These are phyloP conservation scores for Peronospora belbahrii DNA, from an alignment of 352 stramenopile species.

Conservation along the genomic window DNA sequence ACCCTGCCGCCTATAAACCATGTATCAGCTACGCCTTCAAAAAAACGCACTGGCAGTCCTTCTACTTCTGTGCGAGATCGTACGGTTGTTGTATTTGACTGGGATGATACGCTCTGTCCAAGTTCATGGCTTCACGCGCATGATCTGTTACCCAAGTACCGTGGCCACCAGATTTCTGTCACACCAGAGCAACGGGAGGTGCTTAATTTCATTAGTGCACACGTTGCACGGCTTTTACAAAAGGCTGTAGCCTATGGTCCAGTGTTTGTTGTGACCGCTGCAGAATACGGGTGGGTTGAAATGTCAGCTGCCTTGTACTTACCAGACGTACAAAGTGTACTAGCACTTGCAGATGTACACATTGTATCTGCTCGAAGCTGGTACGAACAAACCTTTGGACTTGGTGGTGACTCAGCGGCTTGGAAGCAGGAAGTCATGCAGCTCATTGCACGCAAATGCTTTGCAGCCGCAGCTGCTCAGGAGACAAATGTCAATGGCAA, in stretches of 20 bases:
- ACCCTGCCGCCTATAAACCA: conserved; percentile 29
- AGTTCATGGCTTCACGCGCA: conserved; percentile 80
- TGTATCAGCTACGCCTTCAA: conserved; percentile 5
- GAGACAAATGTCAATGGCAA: neutral
- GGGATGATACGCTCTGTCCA: conserved; percentile 84
- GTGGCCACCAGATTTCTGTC: conserved; percentile 60
- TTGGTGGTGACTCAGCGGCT: conserved; percentile 61
- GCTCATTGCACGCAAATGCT: conserved; percentile 81
- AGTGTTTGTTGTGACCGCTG: conserved; percentile 81
- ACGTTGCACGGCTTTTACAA: conserved; percentile 53
- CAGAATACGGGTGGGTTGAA: conserved; percentile 80
- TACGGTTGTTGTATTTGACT: conserved; percentile 84
- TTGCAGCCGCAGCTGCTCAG: conserved; percentile 24
- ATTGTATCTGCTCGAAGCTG: conserved; percentile 80
- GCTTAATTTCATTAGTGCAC: conserved; percentile 49
- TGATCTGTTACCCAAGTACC: conserved; percentile 72
- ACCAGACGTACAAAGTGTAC: conserved; percentile 48
- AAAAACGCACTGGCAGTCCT: conserved; percentile 7
- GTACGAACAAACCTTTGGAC: conserved; percentile 81
- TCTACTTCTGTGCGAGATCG: conserved; percentile 46
- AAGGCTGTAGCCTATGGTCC: conserved; percentile 73
- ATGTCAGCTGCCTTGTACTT: conserved; percentile 75
- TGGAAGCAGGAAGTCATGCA: conserved; percentile 87
- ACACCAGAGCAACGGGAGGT: conserved; percentile 47
- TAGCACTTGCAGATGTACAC: conserved; percentile 73